Base-by-base conservation (phyloP, 345 rosid genomes). In the Gossypium rotundifolium region DNA sequence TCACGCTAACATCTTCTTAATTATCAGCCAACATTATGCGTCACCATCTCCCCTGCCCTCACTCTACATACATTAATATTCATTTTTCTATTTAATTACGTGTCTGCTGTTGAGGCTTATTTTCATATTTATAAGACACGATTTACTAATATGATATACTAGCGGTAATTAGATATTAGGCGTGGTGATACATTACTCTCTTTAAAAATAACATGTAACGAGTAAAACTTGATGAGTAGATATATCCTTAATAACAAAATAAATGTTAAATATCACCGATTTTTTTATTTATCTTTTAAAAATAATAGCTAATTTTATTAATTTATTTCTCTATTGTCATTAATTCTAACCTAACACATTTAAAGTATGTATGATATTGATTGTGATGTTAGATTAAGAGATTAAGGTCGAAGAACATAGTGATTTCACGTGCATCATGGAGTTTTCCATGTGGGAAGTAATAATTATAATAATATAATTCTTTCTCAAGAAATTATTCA, bases 1-100 rank as follows among this genome's bases (percentile, higher is more conserved):
- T 90, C 91, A 88, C 91, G 95, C 93, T 79, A 84, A 77, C 83
- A 81, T 77, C 81, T 80, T 59, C 65, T 33, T 63, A 48, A 76
- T 73, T 83, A 78, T 76, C 76, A 71, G 61, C 78, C 76, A 20
- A 55, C 46, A 20, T 51, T 62, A 13, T 59, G 9, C 57, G 29
- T 68, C 66, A 52, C 65, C 33, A 59, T 78, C 76, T 79, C 49
- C 77, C 77, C 82, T 76, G 42, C 70, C 27, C 12, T 17, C 59
- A 27, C 69, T 42, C 17, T 52, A 16, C 42, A 45, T 38, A 10
- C 23, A 8, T 59, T 71, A 2, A 20, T 14, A 23, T 52, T 18
- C 13, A 12, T 8, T 12, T n/a, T 18, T 12, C 14, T 9, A 46
- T 11, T 29, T 29, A 3, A 3, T 29, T 29, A 29, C 33, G 33